Evolutionary conservation across 2,329 filamentous ascomycete species (phyloP).

Genomic region (Drechslerella stenobrocha): DNA sequence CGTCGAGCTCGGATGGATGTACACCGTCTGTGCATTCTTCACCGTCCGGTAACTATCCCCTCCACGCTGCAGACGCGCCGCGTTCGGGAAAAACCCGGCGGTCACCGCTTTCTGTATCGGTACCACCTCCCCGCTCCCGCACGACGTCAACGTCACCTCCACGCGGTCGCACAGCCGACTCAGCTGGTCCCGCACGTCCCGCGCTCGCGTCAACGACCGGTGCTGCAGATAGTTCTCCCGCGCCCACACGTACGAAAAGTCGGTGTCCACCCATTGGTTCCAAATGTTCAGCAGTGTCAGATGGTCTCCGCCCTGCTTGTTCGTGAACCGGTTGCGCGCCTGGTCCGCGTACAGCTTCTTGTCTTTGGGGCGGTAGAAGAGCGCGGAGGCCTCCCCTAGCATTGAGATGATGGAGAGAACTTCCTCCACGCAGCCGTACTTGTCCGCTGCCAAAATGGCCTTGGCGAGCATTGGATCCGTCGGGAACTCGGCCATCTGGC

Average conservation of each 20-base stretch:
- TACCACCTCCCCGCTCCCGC: conserved; percentile 68
- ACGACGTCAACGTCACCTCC: conserved; percentile 72
- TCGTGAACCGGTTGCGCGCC: conserved; percentile 82
- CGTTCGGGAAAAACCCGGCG: conserved; percentile 92
- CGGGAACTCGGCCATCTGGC: conserved; percentile 94
- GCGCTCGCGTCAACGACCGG: conserved; percentile 80
- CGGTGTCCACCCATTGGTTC: conserved; percentile 92
- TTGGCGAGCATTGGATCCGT: conserved; percentile 90
- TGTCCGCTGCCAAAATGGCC: conserved; percentile 82
- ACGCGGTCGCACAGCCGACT: conserved; percentile 90
- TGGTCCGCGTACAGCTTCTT: conserved; percentile 96
- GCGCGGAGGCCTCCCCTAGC: conserved; percentile 80
- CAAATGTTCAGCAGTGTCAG: conserved; percentile 86
- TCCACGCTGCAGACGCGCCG: conserved; percentile 76
- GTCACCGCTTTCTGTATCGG: conserved; percentile 87
- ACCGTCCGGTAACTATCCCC: conserved; percentile 89
- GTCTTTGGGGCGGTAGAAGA: conserved; percentile 95
- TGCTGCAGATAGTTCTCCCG: conserved; percentile 94
- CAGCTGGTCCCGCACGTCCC: conserved; percentile 90
- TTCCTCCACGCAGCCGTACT: conserved; percentile 90
- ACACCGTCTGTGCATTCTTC: conserved; percentile 85
- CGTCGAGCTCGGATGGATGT: conserved; percentile 85
- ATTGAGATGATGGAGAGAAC: conserved; percentile 92
- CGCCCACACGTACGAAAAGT: conserved; percentile 84
- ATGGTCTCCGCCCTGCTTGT: conserved; percentile 89